Evolutionary conservation across 1,284 basidiomycete genomes (phyloP), one percentile per base, ranked within the genome.

Genomic region (Grifola frondosa): DNA sequence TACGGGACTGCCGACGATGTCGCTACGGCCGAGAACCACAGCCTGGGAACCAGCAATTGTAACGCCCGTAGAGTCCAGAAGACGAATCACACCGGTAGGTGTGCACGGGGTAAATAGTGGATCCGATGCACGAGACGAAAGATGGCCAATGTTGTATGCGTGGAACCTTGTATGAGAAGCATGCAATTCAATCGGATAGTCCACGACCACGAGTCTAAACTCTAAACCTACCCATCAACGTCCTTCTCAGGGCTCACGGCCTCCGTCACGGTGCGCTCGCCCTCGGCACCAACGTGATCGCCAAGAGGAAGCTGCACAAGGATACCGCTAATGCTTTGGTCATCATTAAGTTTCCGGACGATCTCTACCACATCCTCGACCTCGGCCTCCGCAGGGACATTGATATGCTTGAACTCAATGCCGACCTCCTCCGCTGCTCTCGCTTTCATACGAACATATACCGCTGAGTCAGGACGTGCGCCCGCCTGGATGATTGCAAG

Each of bases 271-370:
- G 78, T 75, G 50, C 95, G 86, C 67, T 98, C 96, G 23, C 84
- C 93, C 22, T 91, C 90, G 15, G 87, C 68, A 38, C 78, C 78
- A 48, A 98, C 83, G 56, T 96, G 89, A 32, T 87, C 78, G 13
- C 90, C 90, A 4, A 99, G 82, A 30, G 97, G 97, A n/a, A 99
- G 84, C 68, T 99, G 97, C 8, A 99, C 96, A 38, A 99, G 79
- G 42, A 99, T 85, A 37, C 96, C 97, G 58, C 85, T 90, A 51
- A 98, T 78, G 30, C 73, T 63, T 16, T 88, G 82, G 59, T 99
- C 91, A 43, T 80, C 77, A 67, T 98, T 99, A 57, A 97, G 81
- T 49, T 81, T 77, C 55, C 81, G 74, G 43, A 99, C 94, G 37
- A 81, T 70, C 17, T 81, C 74, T 49, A 95, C 79, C 54, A 99